phyloP scores from a whole-genome alignment of 1,284 basidiomycete genomes.

The Malassezia yamatoensis region DNA sequence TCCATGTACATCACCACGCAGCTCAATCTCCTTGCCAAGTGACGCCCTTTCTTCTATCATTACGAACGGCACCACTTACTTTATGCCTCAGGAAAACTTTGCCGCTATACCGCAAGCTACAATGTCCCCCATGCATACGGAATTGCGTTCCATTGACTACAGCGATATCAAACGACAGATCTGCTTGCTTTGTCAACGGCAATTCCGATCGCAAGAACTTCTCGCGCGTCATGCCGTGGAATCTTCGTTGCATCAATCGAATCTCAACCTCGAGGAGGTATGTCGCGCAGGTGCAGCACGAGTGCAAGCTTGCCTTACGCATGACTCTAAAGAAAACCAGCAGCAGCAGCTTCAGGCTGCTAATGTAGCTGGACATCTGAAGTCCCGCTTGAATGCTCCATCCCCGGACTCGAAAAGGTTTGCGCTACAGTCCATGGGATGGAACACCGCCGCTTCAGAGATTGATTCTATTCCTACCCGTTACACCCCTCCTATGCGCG shows the following conservation, averaged over 20 bases:
- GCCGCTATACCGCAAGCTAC: background rate
- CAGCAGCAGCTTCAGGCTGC: background rate
- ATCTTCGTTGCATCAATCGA: conserved; percentile 7
- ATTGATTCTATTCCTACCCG: background rate
- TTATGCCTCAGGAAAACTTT: background rate
- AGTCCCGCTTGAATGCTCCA: background rate
- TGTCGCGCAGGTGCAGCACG: conserved; percentile 15
- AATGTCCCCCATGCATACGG: conserved; percentile 3
- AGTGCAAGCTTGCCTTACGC: background rate
- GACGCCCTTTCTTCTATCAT: background rate
- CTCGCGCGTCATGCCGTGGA: conserved; percentile 13
- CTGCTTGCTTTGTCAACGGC: conserved; percentile 16
- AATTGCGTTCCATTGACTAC: conserved; percentile 13
- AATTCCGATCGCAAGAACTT: conserved; percentile 9
- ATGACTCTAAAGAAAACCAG: conserved; percentile 9
- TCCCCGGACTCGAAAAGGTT: background rate
- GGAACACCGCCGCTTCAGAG: background rate
- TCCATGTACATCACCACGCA: conserved; percentile 6
- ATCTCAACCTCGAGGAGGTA: conserved; percentile 11
- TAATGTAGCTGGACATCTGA: background rate
- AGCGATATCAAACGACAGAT: conserved; percentile 6
- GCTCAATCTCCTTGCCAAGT: conserved; percentile 1
- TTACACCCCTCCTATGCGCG: background rate
- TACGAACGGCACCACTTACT: conserved; percentile 10
- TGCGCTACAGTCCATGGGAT: conserved; percentile 4